Conservation (phyloP, 2,329 filamentous ascomycete genomes). For the Aspergillus felis region DNA sequence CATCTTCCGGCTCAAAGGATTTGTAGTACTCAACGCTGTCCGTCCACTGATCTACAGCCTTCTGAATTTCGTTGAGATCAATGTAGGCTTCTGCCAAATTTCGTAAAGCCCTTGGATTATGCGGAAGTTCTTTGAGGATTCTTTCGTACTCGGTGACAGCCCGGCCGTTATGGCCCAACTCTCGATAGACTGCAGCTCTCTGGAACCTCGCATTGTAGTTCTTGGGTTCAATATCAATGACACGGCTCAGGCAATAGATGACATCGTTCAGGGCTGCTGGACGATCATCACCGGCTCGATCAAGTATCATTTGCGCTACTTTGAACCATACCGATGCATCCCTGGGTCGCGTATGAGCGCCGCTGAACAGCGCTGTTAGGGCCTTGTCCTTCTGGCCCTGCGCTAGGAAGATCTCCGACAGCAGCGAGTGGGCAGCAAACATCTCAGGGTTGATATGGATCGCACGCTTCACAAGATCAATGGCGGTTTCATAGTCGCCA, state of each 20-base stretch:
- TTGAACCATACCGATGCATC: constrained; percentile 56
- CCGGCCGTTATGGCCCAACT: constrained; percentile 44
- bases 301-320: constrained; percentile 53
- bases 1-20: constrained; percentile 41
- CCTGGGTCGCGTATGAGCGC: constrained; percentile 53
- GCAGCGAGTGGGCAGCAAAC: constrained; percentile 57
- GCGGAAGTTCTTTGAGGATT: constrained; percentile 51
- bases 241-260: constrained; percentile 51
- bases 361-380: constrained; percentile 53
- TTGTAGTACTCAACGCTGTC: constrained; percentile 49
- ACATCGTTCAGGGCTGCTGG: constrained; percentile 45
- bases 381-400: constrained; percentile 56
- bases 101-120: constrained; percentile 52
- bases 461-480: constrained; percentile 43
- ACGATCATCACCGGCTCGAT: constrained; percentile 45
- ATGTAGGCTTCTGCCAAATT: constrained; percentile 56
- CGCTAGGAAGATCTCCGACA: constrained; percentile 56
- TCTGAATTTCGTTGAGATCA: constrained; percentile 46
- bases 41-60: constrained; percentile 50
- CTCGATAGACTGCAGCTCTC: constrained; percentile 54
- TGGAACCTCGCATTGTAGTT: constrained; percentile 53
- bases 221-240: constrained; percentile 50
- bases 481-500: constrained; percentile 43
- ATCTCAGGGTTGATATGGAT: constrained; percentile 59
- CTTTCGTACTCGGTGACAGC: constrained; percentile 51